Percentiles rank a stretch among this genome's conserved stretches.
These are phyloP conservation scores for Lipomyces yamadae DNA, from an alignment of 805 yeast genomes.

Conservation along the genomic window DNA sequence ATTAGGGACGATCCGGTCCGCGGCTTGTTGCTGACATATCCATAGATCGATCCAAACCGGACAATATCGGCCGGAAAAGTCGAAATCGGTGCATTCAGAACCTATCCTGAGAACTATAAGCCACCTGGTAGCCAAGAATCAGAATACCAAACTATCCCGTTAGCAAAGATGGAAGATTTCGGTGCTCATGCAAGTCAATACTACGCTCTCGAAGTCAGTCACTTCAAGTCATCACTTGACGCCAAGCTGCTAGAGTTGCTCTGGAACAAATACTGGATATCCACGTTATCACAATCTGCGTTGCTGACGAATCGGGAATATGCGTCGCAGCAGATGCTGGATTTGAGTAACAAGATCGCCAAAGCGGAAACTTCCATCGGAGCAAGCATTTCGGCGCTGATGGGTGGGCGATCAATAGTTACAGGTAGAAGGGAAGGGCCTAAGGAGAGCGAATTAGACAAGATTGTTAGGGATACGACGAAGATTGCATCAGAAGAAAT, in stretches of 20 bases:
- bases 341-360: constrained; percentile 41
- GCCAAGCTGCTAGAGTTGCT: constrained; percentile 51
- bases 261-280: constrained; percentile 56
- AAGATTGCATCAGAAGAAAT: constrained; percentile 40
- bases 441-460: constrained; percentile 31
- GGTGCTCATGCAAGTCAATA: constrained; percentile 75
- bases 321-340: constrained; percentile 42
- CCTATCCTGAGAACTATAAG: constrained; percentile 54
- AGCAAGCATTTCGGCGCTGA: constrained; percentile 10
- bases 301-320: constrained; percentile 41
- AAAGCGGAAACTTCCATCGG: constrained; percentile 25
- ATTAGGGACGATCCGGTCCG: neutral
- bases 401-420: constrained; percentile 9
- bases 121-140: constrained; percentile 35
- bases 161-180: constrained; percentile 61
- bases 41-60: constrained; percentile 70
- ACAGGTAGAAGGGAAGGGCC: constrained; percentile 10
- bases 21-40: neutral
- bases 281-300: constrained; percentile 47
- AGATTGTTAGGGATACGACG: constrained; percentile 30
- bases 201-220: constrained; percentile 65
- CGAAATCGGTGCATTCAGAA: constrained; percentile 88
- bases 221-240: constrained; percentile 62
- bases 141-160: constrained; percentile 48
- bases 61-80: constrained; percentile 66